These are phyloP conservation scores for Eleusine indica DNA, from an alignment of 176 grass and related monocot genomes.

Conservation along the genomic window DNA sequence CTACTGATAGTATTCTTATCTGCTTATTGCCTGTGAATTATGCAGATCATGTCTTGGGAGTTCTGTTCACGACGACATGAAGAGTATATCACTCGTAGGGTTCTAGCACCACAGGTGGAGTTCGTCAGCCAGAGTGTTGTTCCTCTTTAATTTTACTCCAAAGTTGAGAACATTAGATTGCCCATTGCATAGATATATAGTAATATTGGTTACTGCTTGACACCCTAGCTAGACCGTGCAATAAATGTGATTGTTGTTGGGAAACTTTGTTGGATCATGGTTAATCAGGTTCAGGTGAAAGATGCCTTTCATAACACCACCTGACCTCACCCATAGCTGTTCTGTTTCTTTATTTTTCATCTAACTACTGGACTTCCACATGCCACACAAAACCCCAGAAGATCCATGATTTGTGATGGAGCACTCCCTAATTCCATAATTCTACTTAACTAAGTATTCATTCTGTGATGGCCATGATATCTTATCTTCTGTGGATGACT, in stretches of 20 bases:
- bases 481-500: neutral
- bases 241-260: neutral
- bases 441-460: neutral
- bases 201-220: no score
- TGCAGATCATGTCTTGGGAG: constrained; percentile 94
- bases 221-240: no score
- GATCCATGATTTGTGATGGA: neutral
- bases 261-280: constrained; percentile 2
- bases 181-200: neutral
- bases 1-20: constrained; percentile 41
- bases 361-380: constrained; percentile 4
- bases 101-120: constrained; percentile 81
- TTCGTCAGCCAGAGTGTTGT: neutral
- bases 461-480: constrained; percentile 32
- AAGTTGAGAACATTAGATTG: neutral
- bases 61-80: constrained; percentile 87
- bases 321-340: neutral
- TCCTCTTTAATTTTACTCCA: constrained; percentile 15
- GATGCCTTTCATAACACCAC: constrained; percentile 3
- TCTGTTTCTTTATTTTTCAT: constrained; percentile 4
- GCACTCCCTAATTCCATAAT: neutral
- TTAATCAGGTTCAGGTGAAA: constrained; percentile 8
- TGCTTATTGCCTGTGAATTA: constrained; percentile 30
- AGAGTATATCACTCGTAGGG: constrained; percentile 82
- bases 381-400: neutral